A percentile compares a stretch with the other conserved stretches of the same genome.
Conservation (phyloP, 176 grass and related monocot species). For the Aegilops longissima region DNA sequence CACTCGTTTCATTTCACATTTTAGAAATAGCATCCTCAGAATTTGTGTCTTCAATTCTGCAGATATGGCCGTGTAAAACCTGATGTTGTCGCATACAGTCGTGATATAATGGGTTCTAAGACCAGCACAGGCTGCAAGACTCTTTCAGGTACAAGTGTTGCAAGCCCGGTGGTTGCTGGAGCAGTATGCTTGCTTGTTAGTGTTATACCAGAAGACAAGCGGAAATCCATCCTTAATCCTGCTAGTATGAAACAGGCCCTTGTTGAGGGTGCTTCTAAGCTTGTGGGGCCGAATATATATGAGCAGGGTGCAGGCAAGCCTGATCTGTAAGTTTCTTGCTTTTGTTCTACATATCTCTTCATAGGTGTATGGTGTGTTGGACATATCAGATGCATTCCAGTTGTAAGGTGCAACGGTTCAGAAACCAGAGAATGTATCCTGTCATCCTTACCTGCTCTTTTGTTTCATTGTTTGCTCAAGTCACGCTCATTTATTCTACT, state of each 20-base stretch:
- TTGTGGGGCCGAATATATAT: conserved; percentile 93
- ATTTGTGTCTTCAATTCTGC: conserved; percentile 33
- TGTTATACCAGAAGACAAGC: conserved; percentile 65
- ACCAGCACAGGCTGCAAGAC: conserved; percentile 98
- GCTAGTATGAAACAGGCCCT: conserved; percentile 97
- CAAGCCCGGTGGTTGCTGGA: conserved; percentile 94
- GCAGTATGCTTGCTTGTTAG: conserved; percentile 92
- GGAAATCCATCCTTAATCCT: conserved; percentile 80
- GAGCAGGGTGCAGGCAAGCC: conserved; percentile 94
- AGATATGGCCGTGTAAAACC: conserved; percentile 98
- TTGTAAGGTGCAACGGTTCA: background rate
- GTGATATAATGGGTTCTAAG: conserved; percentile 98
- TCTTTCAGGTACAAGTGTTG: conserved; percentile 96
- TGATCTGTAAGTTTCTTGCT: conserved; percentile 80
- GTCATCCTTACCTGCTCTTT: background rate
- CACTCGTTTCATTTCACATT: background rate
- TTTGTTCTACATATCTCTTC: background rate
- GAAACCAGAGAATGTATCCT: background rate
- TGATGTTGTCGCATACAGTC: conserved; percentile 93
- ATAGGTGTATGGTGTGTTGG: conserved; percentile 19
- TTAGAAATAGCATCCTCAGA: conserved; percentile 32
- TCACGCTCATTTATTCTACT: conserved; percentile 21
- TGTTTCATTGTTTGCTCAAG: conserved; percentile 17
- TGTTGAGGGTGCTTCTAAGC: conserved; percentile 95
- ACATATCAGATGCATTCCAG: conserved; percentile 11